Conservation (phyloP, 2,329 filamentous ascomycete species). For the Colletotrichum sp. region DNA sequence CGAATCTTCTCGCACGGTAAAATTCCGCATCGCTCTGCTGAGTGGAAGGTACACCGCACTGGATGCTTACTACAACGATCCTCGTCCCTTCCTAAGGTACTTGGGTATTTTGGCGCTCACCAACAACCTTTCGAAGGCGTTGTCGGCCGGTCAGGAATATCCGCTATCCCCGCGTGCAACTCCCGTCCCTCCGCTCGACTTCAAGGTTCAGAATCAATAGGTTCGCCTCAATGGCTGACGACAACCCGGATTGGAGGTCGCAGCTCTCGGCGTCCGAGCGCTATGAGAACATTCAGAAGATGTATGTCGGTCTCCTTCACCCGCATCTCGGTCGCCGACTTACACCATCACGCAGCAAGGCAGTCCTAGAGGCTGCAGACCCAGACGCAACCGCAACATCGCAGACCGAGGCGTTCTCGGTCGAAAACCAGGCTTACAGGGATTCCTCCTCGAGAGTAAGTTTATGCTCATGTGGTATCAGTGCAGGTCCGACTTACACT, state of each 20-base stretch:
- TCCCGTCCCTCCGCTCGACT: not conserved
- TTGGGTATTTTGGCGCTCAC: not conserved
- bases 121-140: not conserved
- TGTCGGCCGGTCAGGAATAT: not conserved
- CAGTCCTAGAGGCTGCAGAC: slow-evolving; percentile 7
- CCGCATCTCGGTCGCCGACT: not conserved
- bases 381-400: slow-evolving; percentile 5
- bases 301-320: slow-evolving; percentile 50
- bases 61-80: not conserved
- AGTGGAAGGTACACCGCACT: not conserved
- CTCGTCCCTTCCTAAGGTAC: not conserved
- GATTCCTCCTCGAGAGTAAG: slow-evolving; percentile 15
- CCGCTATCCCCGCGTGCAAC: not conserved
- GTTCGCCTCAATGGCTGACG: slow-evolving; percentile 16
- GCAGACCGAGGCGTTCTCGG: slow-evolving; percentile 20
- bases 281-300: slow-evolving; percentile 64
- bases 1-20: not conserved
- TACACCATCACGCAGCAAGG: not conserved
- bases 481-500: not conserved
- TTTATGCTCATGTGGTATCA: not conserved
- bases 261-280: slow-evolving; percentile 62
- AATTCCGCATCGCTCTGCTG: not conserved
- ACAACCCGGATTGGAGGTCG: slow-evolving; percentile 49
- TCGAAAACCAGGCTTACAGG: slow-evolving; percentile 22
- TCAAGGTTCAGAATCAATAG: not conserved